phyloP scores from a whole-genome alignment of 148 eudicot species.

The Hydrangea macrophylla region DNA sequence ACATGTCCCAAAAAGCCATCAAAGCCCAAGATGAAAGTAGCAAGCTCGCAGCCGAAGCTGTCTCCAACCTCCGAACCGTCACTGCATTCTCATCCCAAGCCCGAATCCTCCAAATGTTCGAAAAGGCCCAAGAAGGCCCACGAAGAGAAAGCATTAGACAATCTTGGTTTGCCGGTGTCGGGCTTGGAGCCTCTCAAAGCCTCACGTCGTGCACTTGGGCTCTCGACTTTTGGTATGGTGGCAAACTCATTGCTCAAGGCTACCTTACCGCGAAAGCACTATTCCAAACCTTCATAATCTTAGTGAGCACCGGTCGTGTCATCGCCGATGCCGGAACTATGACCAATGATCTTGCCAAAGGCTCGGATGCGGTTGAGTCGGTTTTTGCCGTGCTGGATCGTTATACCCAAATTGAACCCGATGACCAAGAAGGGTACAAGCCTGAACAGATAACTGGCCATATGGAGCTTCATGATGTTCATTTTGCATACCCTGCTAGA shows the following conservation, averaged over 20 bases:
- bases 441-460: slow-evolving; percentile 53
- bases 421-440: slow-evolving; percentile 49
- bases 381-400: slow-evolving; percentile 71
- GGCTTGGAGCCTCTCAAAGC: slow-evolving; percentile 63
- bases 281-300: slow-evolving; percentile 70
- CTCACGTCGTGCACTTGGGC: slow-evolving; percentile 67
- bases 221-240: slow-evolving; percentile 86
- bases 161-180: slow-evolving; percentile 80
- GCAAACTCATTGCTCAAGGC: slow-evolving; percentile 55
- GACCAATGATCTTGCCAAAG: slow-evolving; percentile 83
- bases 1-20: slow-evolving; percentile 64
- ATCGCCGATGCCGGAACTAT: slow-evolving; percentile 88
- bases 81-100: slow-evolving; percentile 76
- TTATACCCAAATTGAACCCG: slow-evolving; percentile 63
- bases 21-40: slow-evolving; percentile 77
- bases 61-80: slow-evolving; percentile 71
- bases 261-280: slow-evolving; percentile 44
- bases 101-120: slow-evolving; percentile 65
- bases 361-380: slow-evolving; percentile 60
- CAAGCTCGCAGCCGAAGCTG: slow-evolving; percentile 78
- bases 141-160: slow-evolving; percentile 56
- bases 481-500: slow-evolving; percentile 66
- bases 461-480: slow-evolving; percentile 52
- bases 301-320: slow-evolving; percentile 77
- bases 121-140: slow-evolving; percentile 68